phyloP scores from a whole-genome alignment of 2,329 filamentous ascomycete genomes.

The Penicillium oxalicum region DNA sequence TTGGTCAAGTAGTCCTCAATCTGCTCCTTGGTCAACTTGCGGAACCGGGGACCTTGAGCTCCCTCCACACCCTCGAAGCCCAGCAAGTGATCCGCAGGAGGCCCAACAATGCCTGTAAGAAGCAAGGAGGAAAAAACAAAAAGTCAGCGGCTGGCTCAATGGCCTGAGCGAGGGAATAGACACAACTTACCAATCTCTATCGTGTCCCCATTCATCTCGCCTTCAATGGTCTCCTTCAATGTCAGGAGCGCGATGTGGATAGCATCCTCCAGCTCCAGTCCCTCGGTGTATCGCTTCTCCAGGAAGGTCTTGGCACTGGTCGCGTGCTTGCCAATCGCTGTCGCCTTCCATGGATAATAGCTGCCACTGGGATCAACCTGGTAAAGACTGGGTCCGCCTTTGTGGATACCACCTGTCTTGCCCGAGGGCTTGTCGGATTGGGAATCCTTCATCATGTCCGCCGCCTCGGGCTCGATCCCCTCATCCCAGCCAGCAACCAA shows the following conservation, averaged over 20 bases:
- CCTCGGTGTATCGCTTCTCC: constrained; percentile 98
- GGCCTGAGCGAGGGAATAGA: background rate
- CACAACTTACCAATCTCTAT: constrained; percentile 80
- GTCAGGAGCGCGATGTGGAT: constrained; percentile 97
- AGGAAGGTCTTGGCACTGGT: constrained; percentile 98
- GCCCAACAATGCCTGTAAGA: constrained; percentile 76
- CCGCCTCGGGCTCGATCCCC: constrained; percentile 79
- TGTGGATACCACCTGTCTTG: constrained; percentile 92
- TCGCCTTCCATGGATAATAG: constrained; percentile 99
- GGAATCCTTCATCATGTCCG: constrained; percentile 51
- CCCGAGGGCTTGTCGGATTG: constrained; percentile 61
- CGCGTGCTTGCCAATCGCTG: constrained; percentile 96
- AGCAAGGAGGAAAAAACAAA: background rate
- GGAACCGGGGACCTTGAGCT: constrained; percentile 40
- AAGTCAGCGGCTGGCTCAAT: constrained; percentile 1
- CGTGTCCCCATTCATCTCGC: constrained; percentile 97
- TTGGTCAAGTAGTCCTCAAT: constrained; percentile 99
- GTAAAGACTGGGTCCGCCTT: constrained; percentile 95
- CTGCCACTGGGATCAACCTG: constrained; percentile 98
- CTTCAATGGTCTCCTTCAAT: constrained; percentile 98
- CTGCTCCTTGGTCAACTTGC: constrained; percentile 85
- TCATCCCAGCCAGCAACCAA: constrained; percentile 98
- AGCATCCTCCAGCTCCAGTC: constrained; percentile 92
- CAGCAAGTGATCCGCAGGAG: constrained; percentile 85
- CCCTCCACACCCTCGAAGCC: constrained; percentile 59